A percentile compares a stretch with the other conserved stretches of the same genome.
Conservation (phyloP, 768 basidiomycete genomes). For the Flagelloscypha sp. region DNA sequence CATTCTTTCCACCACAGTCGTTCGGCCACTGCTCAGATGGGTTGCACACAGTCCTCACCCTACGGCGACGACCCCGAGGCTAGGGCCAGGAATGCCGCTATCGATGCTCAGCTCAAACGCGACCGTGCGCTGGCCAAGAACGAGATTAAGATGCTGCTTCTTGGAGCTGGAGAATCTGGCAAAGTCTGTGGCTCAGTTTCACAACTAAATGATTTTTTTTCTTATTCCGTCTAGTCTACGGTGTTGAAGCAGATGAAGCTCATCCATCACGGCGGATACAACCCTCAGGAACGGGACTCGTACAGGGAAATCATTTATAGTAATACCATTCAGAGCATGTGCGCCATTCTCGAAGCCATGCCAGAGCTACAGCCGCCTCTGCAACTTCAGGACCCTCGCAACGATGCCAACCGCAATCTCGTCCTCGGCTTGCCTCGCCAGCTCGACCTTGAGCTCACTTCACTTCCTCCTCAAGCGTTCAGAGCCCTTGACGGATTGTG, state of each 20-base stretch:
- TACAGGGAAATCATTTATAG: slow-evolving; percentile 76
- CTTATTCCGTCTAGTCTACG: slow-evolving; percentile 61
- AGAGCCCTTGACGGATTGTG: slow-evolving; percentile 60
- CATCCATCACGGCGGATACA: slow-evolving; percentile 66
- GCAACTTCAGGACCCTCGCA: slow-evolving; percentile 34
- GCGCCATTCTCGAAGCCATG: slow-evolving; percentile 68
- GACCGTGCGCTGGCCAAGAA: slow-evolving; percentile 56
- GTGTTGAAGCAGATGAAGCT: slow-evolving; percentile 80
- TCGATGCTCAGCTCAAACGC: slow-evolving; percentile 56
- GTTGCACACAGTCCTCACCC: too few species aligned
- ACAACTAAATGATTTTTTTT: not conserved
- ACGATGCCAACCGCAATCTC: slow-evolving; percentile 34
- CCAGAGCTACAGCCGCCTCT: slow-evolving; percentile 47
- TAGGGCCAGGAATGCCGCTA: too few species aligned
- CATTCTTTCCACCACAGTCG: too few species aligned
- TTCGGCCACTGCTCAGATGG: too few species aligned
- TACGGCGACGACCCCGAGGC: too few species aligned
- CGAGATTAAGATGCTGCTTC: slow-evolving; percentile 65
- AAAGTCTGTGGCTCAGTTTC: slow-evolving; percentile 47
- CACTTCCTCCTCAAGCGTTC: slow-evolving; percentile 43
- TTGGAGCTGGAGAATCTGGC: slow-evolving; percentile 71
- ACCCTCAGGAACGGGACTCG: slow-evolving; percentile 59
- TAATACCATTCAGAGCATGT: slow-evolving; percentile 74
- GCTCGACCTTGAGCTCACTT: slow-evolving; percentile 43
- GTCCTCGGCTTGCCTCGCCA: slow-evolving; percentile 45